Conservation (phyloP, 345 rosid genomes). For the Boechera stricta region DNA sequence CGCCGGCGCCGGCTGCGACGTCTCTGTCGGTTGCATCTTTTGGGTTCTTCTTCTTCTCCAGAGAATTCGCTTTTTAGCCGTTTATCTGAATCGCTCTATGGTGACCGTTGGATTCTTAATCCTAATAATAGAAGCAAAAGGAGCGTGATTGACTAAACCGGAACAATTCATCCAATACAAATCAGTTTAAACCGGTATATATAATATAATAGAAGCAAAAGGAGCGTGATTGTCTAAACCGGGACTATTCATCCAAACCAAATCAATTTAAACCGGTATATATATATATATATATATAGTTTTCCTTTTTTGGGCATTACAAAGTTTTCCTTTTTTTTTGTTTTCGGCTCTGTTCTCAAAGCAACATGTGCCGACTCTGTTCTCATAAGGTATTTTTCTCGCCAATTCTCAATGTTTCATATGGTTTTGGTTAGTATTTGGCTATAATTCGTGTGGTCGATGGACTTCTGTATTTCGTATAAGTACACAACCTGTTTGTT, state of each 20-base stretch:
- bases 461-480: too few relatives aligned
- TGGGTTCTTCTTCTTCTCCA: conserved; percentile 8
- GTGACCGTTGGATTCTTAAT: conserved; percentile 42
- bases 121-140: conserved; percentile 25
- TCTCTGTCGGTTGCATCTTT: conserved; percentile 53
- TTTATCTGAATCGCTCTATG: conserved; percentile 27
- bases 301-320: too few relatives aligned
- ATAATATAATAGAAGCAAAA: neutral
- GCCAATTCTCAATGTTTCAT: too few relatives aligned
- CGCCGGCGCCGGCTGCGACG: conserved; percentile 55
- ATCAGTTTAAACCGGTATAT: neutral
- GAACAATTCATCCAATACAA: neutral
- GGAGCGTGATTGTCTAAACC: conserved; percentile 12
- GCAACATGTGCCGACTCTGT: too few relatives aligned
- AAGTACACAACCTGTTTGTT: too few relatives aligned
- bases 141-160: conserved; percentile 26
- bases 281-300: too few relatives aligned
- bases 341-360: too few relatives aligned
- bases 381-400: too few relatives aligned
- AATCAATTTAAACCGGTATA: neutral
- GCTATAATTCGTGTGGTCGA: too few relatives aligned
- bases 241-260: neutral
- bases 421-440: too few relatives aligned
- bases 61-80: conserved; percentile 18
- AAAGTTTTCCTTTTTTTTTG: too few relatives aligned